Conservation (phyloP, 176 grass and related monocot genomes). For the Juncus effusus region DNA sequence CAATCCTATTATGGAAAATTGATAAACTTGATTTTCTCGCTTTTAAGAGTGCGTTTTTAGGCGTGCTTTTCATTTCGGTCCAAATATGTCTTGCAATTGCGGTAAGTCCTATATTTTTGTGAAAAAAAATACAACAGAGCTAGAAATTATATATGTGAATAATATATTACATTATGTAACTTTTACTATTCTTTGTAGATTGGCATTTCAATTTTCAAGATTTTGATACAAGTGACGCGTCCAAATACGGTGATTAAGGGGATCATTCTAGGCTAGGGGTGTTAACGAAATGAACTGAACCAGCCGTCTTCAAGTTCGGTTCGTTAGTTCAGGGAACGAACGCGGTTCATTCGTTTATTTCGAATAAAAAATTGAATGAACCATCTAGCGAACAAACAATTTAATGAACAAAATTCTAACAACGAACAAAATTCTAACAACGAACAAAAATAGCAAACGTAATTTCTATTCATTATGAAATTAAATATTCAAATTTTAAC, state of each 20-base stretch:
- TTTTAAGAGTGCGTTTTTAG: constrained; percentile 71
- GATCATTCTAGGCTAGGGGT: constrained; percentile 58
- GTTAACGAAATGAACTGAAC: too few relatives aligned
- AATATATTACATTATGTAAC: not conserved
- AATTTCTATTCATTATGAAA: too few relatives aligned
- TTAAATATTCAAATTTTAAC: too few relatives aligned
- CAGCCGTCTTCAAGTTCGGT: too few relatives aligned
- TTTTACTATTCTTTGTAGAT: constrained; percentile 32
- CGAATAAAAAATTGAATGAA: too few relatives aligned
- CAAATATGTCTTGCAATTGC: constrained; percentile 77
- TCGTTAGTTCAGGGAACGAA: too few relatives aligned
- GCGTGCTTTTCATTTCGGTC: constrained; percentile 84
- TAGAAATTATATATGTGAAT: too few relatives aligned
- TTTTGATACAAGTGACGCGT: constrained; percentile 79
- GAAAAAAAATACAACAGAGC: not conserved
- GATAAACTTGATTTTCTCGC: constrained; percentile 94
- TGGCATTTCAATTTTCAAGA: constrained; percentile 78
- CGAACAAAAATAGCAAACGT: too few relatives aligned
- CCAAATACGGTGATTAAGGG: constrained; percentile 69
- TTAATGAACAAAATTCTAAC: too few relatives aligned
- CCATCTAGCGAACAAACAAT: too few relatives aligned
- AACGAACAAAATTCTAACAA: too few relatives aligned
- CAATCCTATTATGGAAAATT: constrained; percentile 70
- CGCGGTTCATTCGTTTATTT: too few relatives aligned
- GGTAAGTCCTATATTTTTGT: constrained; percentile 33